Evolutionary conservation across 805 yeast species (phyloP).

Genomic region (Yarrowia sp.): DNA sequence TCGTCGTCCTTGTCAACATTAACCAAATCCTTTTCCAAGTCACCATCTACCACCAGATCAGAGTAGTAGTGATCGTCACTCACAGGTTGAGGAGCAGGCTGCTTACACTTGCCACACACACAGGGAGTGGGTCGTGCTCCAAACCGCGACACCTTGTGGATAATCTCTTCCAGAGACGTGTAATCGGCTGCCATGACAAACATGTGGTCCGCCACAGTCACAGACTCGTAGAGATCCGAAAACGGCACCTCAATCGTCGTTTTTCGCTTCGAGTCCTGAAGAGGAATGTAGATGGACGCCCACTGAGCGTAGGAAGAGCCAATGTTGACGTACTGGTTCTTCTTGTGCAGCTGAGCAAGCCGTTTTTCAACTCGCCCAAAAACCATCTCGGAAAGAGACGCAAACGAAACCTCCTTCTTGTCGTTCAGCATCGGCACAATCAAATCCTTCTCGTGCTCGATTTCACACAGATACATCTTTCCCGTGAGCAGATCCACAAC

Average conservation of each 20-base stretch:
- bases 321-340: neutral
- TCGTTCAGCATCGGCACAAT: neutral
- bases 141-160: too few relatives aligned
- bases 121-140: neutral
- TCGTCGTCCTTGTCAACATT: too few relatives aligned
- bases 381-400: neutral
- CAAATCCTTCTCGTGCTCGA: neutral
- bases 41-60: too few relatives aligned
- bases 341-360: neutral
- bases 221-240: neutral
- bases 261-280: neutral
- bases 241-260: neutral
- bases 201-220: too few relatives aligned
- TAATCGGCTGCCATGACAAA: too few relatives aligned
- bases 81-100: too few relatives aligned
- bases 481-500: slow-evolving; percentile 4
- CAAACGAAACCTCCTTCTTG: neutral
- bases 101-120: neutral
- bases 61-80: too few relatives aligned
- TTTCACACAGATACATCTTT: neutral
- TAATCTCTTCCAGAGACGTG: too few relatives aligned
- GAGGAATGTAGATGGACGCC: slow-evolving; percentile 3
- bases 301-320: neutral
- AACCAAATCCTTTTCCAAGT: too few relatives aligned
- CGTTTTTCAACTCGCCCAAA: neutral